Evolutionary conservation across 345 rosid genomes (phyloP).

Genomic region (Zanthoxylum bungeanum): DNA sequence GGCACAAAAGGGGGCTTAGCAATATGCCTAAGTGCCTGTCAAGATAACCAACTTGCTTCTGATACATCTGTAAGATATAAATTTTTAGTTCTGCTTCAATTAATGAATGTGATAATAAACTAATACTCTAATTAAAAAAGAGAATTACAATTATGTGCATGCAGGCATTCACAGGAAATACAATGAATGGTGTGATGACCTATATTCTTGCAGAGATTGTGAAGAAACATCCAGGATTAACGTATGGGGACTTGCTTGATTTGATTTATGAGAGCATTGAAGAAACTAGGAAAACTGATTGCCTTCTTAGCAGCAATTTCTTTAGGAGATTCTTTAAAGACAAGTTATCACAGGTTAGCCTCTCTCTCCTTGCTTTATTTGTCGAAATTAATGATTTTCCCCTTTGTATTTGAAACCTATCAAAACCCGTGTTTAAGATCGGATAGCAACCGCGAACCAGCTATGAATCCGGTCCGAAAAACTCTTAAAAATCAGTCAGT

Average conservation of each 20-base stretch:
- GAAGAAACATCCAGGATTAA: slow-evolving; percentile 10
- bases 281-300: slow-evolving; percentile 23
- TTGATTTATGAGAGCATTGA: slow-evolving; percentile 27
- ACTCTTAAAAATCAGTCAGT: too few species aligned
- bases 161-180: slow-evolving; percentile 38
- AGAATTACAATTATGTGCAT: neutral
- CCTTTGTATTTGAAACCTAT: too few species aligned
- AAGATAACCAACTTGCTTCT: slow-evolving; percentile 37
- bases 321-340: slow-evolving; percentile 19
- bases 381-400: slow-evolving; percentile 22
- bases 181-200: slow-evolving; percentile 48
- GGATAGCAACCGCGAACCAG: too few species aligned
- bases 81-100: neutral
- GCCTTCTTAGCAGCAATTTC: slow-evolving; percentile 18
- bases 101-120: too few species aligned
- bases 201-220: slow-evolving; percentile 27
- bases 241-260: slow-evolving; percentile 33
- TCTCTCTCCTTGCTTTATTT: neutral
- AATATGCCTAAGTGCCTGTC: slow-evolving; percentile 51
- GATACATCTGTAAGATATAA: slow-evolving; percentile 40
- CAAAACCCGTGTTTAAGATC: too few species aligned
- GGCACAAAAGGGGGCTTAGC: slow-evolving; percentile 53
- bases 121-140: too few species aligned
- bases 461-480: too few species aligned
- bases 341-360: slow-evolving; percentile 36